Evolutionary conservation across 805 yeast genomes (phyloP).

Genomic region (Yarrowia sp.): DNA sequence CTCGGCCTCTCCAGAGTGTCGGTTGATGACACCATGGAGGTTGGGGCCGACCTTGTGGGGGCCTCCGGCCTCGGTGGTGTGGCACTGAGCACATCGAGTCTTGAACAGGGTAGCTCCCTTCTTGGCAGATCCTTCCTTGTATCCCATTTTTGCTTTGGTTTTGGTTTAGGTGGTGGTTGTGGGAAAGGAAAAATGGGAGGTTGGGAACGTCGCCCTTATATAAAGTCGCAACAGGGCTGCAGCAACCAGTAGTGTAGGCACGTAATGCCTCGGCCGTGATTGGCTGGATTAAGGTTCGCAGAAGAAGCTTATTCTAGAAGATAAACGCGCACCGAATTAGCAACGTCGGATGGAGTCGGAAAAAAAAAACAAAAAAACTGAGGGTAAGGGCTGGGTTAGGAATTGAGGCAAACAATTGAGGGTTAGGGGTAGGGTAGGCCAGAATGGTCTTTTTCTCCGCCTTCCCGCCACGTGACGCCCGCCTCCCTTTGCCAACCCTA

Average conservation of each 20-base stretch:
- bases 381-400: too few species aligned
- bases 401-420: too few species aligned
- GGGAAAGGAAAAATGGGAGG: background rate
- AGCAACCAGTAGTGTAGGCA: slow-evolving; percentile 12
- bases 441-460: too few species aligned
- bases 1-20: slow-evolving; percentile 87
- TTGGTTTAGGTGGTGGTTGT: background rate
- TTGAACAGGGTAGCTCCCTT: slow-evolving; percentile 99
- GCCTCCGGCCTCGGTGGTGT: slow-evolving; percentile 94
- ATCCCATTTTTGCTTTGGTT: slow-evolving; percentile 39
- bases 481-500: too few species aligned
- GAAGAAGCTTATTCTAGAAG: background rate
- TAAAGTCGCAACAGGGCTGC: background rate
- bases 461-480: too few species aligned
- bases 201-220: background rate
- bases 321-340: slow-evolving; percentile 16
- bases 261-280: slow-evolving; percentile 33
- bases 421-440: too few species aligned
- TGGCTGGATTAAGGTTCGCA: background rate
- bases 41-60: slow-evolving; percentile 99
- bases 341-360: too few species aligned
- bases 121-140: slow-evolving; percentile 59
- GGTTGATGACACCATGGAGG: slow-evolving; percentile 92
- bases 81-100: slow-evolving; percentile 99
- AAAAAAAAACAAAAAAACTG: too few species aligned